Base-by-base conservation (phyloP, 129 eudicot genomes). In the Centella asiatica region DNA sequence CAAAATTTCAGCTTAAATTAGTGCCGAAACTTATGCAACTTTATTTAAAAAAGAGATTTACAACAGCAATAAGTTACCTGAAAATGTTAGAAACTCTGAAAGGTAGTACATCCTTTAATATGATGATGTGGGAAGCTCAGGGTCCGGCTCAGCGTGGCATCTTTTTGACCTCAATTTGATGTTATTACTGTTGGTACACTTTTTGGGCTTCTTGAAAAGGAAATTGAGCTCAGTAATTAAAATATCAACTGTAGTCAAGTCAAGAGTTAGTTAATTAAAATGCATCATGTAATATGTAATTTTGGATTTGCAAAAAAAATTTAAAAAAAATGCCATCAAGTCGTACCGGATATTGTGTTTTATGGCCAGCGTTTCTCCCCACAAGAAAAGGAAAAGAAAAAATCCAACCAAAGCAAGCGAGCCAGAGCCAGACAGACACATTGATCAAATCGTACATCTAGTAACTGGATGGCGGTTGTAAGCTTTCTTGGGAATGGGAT, bases 391-490 rank as follows among this genome's bases (percentile, higher is more conserved):
- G 25, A 58, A 26, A 36, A 3, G 22, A 57, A 5, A 4, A 34
- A 44, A 32, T 65, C 40, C 42, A 65, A 48, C 65, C 52, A 56
- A 55, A n/a, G n/a, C n/a, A 29, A 44, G 29, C 5, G 18, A 69
- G 28, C 20, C 24, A 69, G 49, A 19, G 60, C 14, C 23, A n/a
- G 39, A 24, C n/a, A 34, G n/a, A n/a, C n/a, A n/a, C 14, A 47
- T 25, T 14, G n/a, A 45, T 49, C 48, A 49, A 32, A 32, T 27
- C 32, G n/a, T n/a, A n/a, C 6, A 56, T 7, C 9, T 26, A 33
- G 31, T 56, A 17, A 28, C 31, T 32, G 51, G 42, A 86, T 86
- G 95, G 95, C 65, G 83, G 87, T 70, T 69, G 66, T 83, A 67
- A 77, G 81, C 75, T 74, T 75, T 76, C 90, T n/a, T n/a, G n/a